Evolutionary conservation across 805 yeast species (phyloP).

Genomic region (Saturnispora galanensis): DNA sequence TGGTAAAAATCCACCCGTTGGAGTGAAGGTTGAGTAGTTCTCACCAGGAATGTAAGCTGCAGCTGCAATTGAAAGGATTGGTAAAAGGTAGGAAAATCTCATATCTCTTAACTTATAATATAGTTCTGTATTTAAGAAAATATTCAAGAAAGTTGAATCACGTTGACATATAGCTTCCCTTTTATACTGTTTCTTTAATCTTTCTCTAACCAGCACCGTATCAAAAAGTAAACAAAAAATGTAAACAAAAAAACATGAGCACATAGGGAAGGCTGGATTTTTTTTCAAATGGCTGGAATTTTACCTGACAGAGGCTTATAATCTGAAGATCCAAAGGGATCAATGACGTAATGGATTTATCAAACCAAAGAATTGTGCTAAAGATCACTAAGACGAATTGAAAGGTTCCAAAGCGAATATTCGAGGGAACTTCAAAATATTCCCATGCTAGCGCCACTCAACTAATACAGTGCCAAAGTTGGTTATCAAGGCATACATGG

Average conservation of each 20-base stretch:
- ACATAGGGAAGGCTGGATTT: conserved; percentile 1
- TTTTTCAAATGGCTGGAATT: conserved; percentile 1
- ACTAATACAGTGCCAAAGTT: no score
- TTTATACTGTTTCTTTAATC: conserved; percentile 1
- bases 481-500: no score
- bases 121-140: neutral
- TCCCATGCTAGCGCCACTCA: no score
- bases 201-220: conserved; percentile 1
- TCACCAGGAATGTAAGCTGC: conserved; percentile 28
- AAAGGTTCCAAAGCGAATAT: neutral
- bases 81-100: conserved; percentile 3
- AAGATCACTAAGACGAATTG: no score
- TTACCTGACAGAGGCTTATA: neutral
- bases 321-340: neutral
- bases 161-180: neutral
- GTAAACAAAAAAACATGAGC: conserved; percentile 4
- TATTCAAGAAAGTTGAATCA: neutral
- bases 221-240: conserved; percentile 7
- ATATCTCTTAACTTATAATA: neutral
- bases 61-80: conserved; percentile 4
- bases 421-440: no score
- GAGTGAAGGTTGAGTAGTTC: conserved; percentile 62
- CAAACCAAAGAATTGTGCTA: no score
- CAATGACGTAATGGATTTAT: neutral
- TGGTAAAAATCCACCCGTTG: conserved; percentile 37